These are phyloP conservation scores for Zea mays DNA, from an alignment of 176 grass and related monocot genomes.

Conservation along the genomic window DNA sequence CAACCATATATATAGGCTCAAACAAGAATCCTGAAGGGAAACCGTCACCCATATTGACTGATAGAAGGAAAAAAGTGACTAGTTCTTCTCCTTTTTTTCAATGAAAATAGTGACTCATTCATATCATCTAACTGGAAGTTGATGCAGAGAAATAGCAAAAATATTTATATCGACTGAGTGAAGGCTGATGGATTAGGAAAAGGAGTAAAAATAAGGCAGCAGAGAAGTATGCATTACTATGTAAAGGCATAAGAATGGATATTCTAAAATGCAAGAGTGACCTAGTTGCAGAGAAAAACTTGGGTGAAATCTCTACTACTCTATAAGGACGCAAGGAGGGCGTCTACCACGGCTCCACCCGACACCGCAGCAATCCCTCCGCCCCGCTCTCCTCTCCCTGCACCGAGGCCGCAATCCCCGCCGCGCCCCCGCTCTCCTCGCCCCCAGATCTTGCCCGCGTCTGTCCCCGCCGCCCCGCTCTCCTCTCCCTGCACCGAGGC, in stretches of 20 bases:
- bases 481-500: too few species aligned
- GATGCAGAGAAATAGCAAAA: not conserved
- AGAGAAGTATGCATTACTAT: conserved; percentile 18
- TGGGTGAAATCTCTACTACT: too few species aligned
- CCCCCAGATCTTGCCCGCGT: too few species aligned
- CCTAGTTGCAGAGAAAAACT: not conserved
- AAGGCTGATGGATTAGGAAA: not conserved
- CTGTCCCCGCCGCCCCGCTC: too few species aligned
- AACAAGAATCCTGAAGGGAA: not conserved
- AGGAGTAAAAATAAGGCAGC: not conserved
- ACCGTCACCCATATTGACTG: not conserved
- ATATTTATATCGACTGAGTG: not conserved
- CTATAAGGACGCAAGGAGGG: too few species aligned
- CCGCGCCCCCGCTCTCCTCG: too few species aligned
- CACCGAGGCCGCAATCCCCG: too few species aligned
- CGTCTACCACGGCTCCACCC: too few species aligned
- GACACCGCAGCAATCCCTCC: too few species aligned
- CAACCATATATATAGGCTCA: not conserved
- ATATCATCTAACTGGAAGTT: conserved; percentile 12
- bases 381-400: too few species aligned
- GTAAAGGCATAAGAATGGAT: not conserved
- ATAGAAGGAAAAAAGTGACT: not conserved
- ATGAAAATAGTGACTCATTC: not conserved
- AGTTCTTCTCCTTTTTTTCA: too few species aligned
- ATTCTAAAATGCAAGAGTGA: not conserved